A percentile compares a stretch with the other conserved stretches of the same genome.
Evolutionary conservation across 768 basidiomycete genomes (phyloP).

Genomic region (Saitozyma sp.): DNA sequence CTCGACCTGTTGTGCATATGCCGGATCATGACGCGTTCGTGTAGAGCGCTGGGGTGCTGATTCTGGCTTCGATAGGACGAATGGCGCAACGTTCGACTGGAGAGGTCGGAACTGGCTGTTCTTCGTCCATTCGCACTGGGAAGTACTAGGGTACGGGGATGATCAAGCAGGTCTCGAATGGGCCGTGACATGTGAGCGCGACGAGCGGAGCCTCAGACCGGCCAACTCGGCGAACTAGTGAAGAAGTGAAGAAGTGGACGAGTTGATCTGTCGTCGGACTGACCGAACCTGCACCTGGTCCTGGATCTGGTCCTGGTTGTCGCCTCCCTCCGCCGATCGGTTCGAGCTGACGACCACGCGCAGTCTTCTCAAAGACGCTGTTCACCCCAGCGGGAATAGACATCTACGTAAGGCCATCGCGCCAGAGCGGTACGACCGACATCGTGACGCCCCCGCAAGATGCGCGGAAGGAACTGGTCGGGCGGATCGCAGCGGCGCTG

Average conservation of each 20-base stretch:
- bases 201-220: too few species aligned
- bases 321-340: not conserved
- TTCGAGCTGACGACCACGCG: slow-evolving; percentile 12
- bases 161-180: slow-evolving; percentile 41
- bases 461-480: slow-evolving; percentile 15
- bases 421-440: not conserved
- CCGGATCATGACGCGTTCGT: not conserved
- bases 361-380: slow-evolving; percentile 56
- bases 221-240: not conserved
- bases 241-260: not conserved
- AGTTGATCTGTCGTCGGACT: not conserved
- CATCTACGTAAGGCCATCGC: slow-evolving; percentile 50
- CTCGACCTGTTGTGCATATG: not conserved
- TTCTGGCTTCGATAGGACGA: slow-evolving; percentile 18
- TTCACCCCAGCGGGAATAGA: slow-evolving; percentile 58
- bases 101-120: slow-evolving; percentile 53
- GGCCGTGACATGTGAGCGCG: slow-evolving; percentile 48
- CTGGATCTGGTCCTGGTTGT: not conserved
- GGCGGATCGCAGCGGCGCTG: slow-evolving; percentile 25
- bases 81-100: slow-evolving; percentile 54
- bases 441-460: not conserved
- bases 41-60: slow-evolving; percentile 1
- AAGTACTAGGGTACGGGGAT: slow-evolving; percentile 54
- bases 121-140: slow-evolving; percentile 55
- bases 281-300: too few species aligned